Conservation (phyloP, 2,329 filamentous ascomycete species). For the Colletotrichum echinochloae region DNA sequence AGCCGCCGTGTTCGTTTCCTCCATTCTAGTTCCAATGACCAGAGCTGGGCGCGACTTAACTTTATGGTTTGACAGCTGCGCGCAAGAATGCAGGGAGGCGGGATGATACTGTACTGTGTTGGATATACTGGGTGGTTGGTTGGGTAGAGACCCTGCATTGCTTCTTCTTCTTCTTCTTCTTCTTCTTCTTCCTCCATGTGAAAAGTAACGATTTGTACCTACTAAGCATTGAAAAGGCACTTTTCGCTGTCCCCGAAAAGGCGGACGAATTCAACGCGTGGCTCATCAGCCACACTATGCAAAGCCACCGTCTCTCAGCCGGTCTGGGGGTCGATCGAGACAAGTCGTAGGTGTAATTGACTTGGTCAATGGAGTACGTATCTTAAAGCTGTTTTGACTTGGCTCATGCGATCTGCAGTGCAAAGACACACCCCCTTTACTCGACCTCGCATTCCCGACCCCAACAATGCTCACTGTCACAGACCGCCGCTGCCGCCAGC, state of each 20-base stretch:
- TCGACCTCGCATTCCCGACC: constrained; percentile 10
- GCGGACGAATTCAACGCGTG: constrained; percentile 5
- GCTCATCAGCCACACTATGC: constrained; percentile 24
- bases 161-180: no score
- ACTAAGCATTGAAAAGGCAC: neutral
- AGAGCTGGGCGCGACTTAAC: constrained; percentile 17
- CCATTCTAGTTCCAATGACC: neutral
- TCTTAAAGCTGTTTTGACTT: neutral
- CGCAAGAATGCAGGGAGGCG: neutral
- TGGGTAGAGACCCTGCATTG: neutral
- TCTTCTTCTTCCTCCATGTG: neutral
- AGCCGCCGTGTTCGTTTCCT: constrained; percentile 27
- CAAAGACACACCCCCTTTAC: constrained; percentile 6
- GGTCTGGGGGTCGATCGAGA: constrained; percentile 1
- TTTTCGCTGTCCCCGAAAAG: neutral
- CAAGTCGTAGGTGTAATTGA: constrained; percentile 6
- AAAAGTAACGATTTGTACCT: neutral
- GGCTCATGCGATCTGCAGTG: constrained; percentile 7
- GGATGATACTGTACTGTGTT: constrained; percentile 8
- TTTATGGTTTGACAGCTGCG: constrained; percentile 19
- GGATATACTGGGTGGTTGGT: neutral
- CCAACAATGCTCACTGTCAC: constrained; percentile 35
- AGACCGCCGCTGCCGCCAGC: constrained; percentile 35
- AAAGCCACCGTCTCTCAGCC: constrained; percentile 4
- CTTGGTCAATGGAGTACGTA: neutral